These are phyloP conservation scores for Trifolium subterraneum DNA, from an alignment of 306 rosid species.

Conservation along the genomic window DNA sequence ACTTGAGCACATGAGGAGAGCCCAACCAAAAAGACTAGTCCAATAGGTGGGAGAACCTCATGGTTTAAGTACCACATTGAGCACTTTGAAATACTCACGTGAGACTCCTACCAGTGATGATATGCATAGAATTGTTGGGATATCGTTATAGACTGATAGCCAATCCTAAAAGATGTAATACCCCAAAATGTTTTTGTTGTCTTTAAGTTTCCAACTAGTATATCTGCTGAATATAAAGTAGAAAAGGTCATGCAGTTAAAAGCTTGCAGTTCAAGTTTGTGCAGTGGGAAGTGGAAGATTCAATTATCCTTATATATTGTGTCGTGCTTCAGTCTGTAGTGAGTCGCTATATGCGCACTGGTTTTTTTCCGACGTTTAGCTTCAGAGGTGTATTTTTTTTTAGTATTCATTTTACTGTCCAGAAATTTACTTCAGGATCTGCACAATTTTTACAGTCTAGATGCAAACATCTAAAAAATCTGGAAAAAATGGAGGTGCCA, in stretches of 20 bases:
- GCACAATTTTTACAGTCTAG: not conserved
- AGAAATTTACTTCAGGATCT: not conserved
- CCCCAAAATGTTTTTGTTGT: constrained; percentile 26
- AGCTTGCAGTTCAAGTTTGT: constrained; percentile 8
- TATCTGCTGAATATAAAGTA: constrained; percentile 10
- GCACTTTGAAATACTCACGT: too few relatives aligned
- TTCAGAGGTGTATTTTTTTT: not conserved
- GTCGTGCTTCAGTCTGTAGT: not conserved
- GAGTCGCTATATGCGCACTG: not conserved
- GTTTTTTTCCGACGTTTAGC: not conserved
- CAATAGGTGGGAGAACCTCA: too few relatives aligned
- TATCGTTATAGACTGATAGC: not conserved
- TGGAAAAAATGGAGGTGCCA: not conserved
- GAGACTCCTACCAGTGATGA: too few relatives aligned
- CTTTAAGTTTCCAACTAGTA: not conserved
- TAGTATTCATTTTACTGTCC: not conserved
- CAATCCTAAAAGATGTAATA: constrained; percentile 20
- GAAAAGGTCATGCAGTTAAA: not conserved
- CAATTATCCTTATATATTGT: not conserved
- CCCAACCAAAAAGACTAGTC: too few relatives aligned
- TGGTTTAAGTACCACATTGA: too few relatives aligned
- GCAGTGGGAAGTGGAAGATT: constrained; percentile 7
- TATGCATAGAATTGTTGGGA: constrained; percentile 7
- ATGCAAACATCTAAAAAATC: not conserved
- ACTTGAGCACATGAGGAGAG: too few relatives aligned